Percentiles rank a stretch among this genome's conserved stretches.
These are phyloP conservation scores for Emergomyces pasteurianus DNA, from an alignment of 2,329 filamentous ascomycete species.

Conservation along the genomic window DNA sequence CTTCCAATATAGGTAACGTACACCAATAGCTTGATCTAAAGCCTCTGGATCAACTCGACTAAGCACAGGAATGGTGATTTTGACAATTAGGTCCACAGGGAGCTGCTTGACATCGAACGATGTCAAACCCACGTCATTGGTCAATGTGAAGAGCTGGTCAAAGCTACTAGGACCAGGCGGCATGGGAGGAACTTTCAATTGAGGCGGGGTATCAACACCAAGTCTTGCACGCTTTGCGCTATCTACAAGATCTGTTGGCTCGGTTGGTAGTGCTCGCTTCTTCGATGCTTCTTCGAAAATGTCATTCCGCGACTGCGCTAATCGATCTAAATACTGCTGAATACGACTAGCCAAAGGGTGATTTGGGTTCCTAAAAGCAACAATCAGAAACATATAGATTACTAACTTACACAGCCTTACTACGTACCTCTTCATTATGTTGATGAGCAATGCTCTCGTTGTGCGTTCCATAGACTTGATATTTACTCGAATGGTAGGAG, in stretches of 20 bases:
- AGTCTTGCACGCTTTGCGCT: conserved; percentile 70
- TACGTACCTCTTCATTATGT: conserved; percentile 63
- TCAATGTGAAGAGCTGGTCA: conserved; percentile 78
- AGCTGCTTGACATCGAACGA: conserved; percentile 75
- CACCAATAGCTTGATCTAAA: conserved; percentile 62
- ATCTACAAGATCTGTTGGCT: conserved; percentile 62
- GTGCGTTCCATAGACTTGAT: conserved; percentile 94
- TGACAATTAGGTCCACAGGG: conserved; percentile 61
- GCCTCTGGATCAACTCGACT: conserved; percentile 56
- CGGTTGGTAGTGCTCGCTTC: conserved; percentile 62
- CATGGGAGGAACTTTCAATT: conserved; percentile 54
- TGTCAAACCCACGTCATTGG: conserved; percentile 59
- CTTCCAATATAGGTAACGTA: conserved; percentile 23
- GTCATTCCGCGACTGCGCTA: conserved; percentile 66
- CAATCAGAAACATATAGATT: conserved; percentile 14
- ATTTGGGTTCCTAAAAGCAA: conserved; percentile 55
- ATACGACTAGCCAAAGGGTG: conserved; percentile 66
- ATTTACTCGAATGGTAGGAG: conserved; percentile 65
- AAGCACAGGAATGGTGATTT: conserved; percentile 70
- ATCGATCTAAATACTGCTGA: conserved; percentile 73
- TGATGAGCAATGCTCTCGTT: conserved; percentile 67
- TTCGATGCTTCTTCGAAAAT: conserved; percentile 63
- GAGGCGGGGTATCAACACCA: conserved; percentile 38
- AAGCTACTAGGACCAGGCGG: conserved; percentile 64
- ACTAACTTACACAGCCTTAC: neutral